Conservation (phyloP, 2,329 filamentous ascomycete genomes). For the Pseudogymnoascus sp. region DNA sequence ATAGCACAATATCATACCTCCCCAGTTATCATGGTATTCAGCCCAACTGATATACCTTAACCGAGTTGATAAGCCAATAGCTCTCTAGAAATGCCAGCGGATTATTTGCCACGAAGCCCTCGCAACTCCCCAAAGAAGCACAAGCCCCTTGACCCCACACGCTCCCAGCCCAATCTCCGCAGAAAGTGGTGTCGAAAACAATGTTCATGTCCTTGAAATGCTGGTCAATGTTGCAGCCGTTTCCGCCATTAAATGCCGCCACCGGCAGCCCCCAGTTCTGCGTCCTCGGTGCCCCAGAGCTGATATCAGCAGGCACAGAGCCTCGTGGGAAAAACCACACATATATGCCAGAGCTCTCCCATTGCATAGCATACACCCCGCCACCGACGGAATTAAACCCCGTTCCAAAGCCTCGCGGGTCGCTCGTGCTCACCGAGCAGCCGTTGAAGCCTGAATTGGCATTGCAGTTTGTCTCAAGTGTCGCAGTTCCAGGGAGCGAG, state of each 20-base stretch:
- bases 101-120: constrained; percentile 62
- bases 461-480: constrained; percentile 34
- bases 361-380: constrained; percentile 64
- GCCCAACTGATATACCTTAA: constrained; percentile 47
- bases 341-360: constrained; percentile 58
- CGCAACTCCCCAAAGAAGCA: constrained; percentile 51
- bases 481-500: constrained; percentile 33
- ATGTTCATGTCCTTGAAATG: constrained; percentile 63
- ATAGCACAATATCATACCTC: background rate
- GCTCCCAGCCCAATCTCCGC: constrained; percentile 62
- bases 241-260: constrained; percentile 56
- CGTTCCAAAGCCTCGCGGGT: constrained; percentile 46
- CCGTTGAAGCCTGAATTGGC: constrained; percentile 38
- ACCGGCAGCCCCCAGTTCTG: constrained; percentile 58
- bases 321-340: constrained; percentile 70
- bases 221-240: constrained; percentile 53
- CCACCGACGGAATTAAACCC: constrained; percentile 58
- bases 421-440: constrained; percentile 29
- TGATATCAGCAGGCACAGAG: constrained; percentile 57
- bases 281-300: constrained; percentile 47
- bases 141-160: constrained; percentile 42
- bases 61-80: constrained; percentile 68
- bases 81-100: constrained; percentile 61
- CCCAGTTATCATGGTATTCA: background rate
- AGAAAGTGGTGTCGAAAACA: constrained; percentile 68